These are phyloP conservation scores for Macadamia integrifolia DNA, from an alignment of 164 flowering plant species.

Conservation along the genomic window DNA sequence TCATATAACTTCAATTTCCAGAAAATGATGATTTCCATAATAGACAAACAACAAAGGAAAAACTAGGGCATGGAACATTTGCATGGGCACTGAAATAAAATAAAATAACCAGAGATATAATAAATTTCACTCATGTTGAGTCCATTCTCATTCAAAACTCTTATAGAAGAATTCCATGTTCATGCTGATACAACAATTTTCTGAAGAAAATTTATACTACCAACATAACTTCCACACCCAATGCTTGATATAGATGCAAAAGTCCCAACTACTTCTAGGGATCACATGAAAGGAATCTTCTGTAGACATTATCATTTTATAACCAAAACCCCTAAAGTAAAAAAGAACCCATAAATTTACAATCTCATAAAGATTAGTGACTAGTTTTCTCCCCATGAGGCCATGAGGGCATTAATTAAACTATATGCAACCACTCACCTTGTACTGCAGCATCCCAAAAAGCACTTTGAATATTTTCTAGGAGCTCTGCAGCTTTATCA, in stretches of 20 bases:
- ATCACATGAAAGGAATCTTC: no score
- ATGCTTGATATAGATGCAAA: not conserved
- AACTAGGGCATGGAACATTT: not conserved
- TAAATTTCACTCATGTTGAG: not conserved
- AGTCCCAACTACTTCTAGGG: no score
- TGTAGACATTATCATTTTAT: no score
- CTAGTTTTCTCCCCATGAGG: no score
- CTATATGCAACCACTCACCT: conserved; percentile 34
- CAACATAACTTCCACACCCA: not conserved
- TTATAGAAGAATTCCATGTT: not conserved
- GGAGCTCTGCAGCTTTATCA: conserved; percentile 76
- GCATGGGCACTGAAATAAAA: not conserved
- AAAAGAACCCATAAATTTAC: no score
- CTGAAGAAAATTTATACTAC: not conserved
- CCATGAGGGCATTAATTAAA: no score
- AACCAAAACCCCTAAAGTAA: no score
- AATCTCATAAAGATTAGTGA: no score
- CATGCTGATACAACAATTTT: not conserved
- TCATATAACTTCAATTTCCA: not conserved
- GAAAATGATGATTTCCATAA: no score
- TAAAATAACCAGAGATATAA: not conserved
- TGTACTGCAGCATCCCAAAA: conserved; percentile 91
- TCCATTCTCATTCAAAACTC: not conserved
- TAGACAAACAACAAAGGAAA: no score
- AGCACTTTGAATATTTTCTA: conserved; percentile 81